Percentiles rank a stretch among this genome's conserved stretches.
Evolutionary conservation across 148 eudicot species (phyloP).

Genomic region (Persicaria tinctoria): DNA sequence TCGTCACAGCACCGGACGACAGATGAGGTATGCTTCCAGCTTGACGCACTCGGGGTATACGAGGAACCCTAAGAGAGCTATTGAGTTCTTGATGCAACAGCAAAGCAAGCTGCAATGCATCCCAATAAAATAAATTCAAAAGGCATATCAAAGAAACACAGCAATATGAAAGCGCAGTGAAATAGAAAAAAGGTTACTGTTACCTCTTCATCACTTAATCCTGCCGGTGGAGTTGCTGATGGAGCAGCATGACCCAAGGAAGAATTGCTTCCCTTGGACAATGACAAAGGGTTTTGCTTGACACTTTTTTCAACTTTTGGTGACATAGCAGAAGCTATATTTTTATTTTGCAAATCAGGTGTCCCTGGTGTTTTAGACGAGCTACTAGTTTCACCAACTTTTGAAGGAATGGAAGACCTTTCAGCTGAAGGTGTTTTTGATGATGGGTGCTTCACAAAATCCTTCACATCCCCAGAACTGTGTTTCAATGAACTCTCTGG

Average conservation of each 20-base stretch:
- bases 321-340: constrained; percentile 32
- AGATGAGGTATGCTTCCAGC: constrained; percentile 80
- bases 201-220: constrained; percentile 97
- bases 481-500: constrained; percentile 37
- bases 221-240: constrained; percentile 54
- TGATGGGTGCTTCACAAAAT: constrained; percentile 33
- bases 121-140: constrained; percentile 5
- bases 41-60: constrained; percentile 90
- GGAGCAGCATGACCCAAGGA: constrained; percentile 38
- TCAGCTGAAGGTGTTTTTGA: constrained; percentile 41
- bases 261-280: constrained; percentile 43
- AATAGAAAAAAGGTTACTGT: not conserved
- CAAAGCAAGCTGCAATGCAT: constrained; percentile 74
- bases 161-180: not conserved
- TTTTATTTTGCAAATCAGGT: constrained; percentile 36
- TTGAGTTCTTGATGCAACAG: constrained; percentile 91
- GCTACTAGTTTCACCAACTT: constrained; percentile 36
- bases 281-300: constrained; percentile 35
- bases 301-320: constrained; percentile 47
- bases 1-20: constrained; percentile 57
- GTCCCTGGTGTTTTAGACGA: constrained; percentile 36
- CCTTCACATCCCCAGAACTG: constrained; percentile 45
- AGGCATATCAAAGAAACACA: not conserved
- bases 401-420: constrained; percentile 23
- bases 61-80: constrained; percentile 96